Percentiles rank a stretch among this genome's conserved stretches.
phyloP scores from a whole-genome alignment of 306 rosid genomes.

The Dicorynia guianensis region DNA sequence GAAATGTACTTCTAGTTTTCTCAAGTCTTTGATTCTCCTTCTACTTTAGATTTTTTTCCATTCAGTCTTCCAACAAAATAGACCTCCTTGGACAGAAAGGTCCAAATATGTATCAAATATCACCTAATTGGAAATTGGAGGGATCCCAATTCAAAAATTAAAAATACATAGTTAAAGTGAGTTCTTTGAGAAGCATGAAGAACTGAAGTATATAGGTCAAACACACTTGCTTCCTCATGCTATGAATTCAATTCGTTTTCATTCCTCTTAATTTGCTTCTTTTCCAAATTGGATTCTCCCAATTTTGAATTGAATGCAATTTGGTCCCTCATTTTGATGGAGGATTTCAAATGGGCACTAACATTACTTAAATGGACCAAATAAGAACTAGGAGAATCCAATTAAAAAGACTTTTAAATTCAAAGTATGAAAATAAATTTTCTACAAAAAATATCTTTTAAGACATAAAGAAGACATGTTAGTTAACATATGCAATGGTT shows the following conservation, averaged over 20 bases:
- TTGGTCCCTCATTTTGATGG: not conserved
- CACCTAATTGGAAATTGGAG: conserved; percentile 21
- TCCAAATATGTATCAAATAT: conserved; percentile 4
- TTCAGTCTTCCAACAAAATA: conserved; percentile 23
- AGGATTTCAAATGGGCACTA: no score
- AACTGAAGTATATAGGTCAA: not conserved
- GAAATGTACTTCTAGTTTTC: not conserved
- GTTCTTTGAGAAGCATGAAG: conserved; percentile 3
- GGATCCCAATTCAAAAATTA: conserved; percentile 1
- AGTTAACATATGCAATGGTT: no score
- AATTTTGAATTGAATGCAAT: not conserved
- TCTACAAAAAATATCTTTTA: no score
- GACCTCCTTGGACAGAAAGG: not conserved
- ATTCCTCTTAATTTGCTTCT: not conserved
- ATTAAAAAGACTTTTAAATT: no score
- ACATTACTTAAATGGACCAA: no score
- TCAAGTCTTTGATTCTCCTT: not conserved
- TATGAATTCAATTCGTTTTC: not conserved
- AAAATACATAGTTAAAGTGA: not conserved
- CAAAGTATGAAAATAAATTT: no score
- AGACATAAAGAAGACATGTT: no score
- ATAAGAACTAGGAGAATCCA: no score
- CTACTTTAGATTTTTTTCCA: conserved; percentile 21
- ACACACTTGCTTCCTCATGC: not conserved
- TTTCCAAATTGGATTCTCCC: conserved; percentile 14